A percentile compares a stretch with the other conserved stretches of the same genome.
phyloP scores from a whole-genome alignment of 2,329 filamentous ascomycete species.

The Phyllosticta ampelicida region DNA sequence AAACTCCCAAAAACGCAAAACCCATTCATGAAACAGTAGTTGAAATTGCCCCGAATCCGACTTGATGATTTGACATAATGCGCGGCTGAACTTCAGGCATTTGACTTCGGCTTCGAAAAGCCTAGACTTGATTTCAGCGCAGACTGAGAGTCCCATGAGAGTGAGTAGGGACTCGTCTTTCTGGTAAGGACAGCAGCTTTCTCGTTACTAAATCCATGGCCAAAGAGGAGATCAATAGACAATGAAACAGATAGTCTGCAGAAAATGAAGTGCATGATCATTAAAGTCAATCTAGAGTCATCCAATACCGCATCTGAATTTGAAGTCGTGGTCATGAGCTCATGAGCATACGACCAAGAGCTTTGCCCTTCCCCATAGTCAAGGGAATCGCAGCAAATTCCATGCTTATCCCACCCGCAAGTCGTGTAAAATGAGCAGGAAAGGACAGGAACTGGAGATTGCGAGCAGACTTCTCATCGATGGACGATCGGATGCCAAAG shows the following conservation, averaged over 20 bases:
- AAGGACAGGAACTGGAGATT: slow-evolving; percentile 6
- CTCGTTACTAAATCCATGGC: background rate
- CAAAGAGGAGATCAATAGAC: background rate
- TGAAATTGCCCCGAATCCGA: background rate
- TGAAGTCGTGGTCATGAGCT: slow-evolving; percentile 10
- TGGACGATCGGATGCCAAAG: slow-evolving; percentile 7
- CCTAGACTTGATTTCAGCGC: background rate
- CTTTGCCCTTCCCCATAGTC: slow-evolving; percentile 5
- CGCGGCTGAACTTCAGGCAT: background rate
- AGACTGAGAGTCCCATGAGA: background rate
- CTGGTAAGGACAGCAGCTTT: background rate
- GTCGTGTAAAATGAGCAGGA: slow-evolving; percentile 5
- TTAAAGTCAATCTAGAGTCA: slow-evolving; percentile 1
- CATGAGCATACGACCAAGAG: slow-evolving; percentile 11
- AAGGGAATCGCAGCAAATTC: slow-evolving; percentile 5
- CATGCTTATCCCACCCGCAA: slow-evolving; percentile 6
- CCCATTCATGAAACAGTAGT: background rate
- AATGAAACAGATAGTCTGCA: background rate
- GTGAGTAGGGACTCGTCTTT: background rate
- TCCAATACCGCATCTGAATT: slow-evolving; percentile 10
- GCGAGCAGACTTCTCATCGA: slow-evolving; percentile 9
- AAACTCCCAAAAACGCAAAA: background rate
- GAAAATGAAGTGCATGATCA: background rate
- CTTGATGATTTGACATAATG: background rate
- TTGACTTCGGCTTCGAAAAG: background rate